Evolutionary conservation across 2,329 filamentous ascomycete species (phyloP).

Genomic region (Akanthomyces lecanii): DNA sequence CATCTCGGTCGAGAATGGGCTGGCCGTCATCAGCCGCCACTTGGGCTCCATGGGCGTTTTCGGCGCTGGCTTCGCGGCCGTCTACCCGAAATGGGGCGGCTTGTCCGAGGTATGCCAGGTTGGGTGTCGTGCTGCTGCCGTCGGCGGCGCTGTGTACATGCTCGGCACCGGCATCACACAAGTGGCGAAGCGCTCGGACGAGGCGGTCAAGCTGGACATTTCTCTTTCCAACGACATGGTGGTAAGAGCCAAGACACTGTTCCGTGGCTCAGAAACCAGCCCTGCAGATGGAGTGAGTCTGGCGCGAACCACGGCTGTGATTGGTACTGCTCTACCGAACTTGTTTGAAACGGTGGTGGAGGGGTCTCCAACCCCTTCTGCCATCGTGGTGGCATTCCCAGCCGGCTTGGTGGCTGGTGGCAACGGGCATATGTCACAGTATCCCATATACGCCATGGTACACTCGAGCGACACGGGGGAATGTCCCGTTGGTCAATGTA

Average conservation of each 20-base stretch:
- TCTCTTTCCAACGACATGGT: conserved; percentile 53
- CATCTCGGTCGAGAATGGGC: conserved; percentile 59
- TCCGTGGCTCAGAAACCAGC: conserved; percentile 40
- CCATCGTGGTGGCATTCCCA: conserved; percentile 66
- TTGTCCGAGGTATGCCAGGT: conserved; percentile 86
- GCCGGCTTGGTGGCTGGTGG: conserved; percentile 40
- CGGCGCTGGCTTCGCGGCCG: conserved; percentile 81
- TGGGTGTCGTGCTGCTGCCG: conserved; percentile 82
- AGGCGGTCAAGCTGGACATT: conserved; percentile 36
- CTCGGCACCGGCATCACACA: conserved; percentile 64
- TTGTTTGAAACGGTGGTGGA: conserved; percentile 72
- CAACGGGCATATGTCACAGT: conserved; percentile 32
- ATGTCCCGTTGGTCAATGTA: conserved; percentile 84
- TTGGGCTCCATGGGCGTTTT: conserved; percentile 83
- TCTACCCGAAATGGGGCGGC: conserved; percentile 91
- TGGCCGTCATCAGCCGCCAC: conserved; percentile 73
- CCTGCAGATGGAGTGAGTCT: conserved; percentile 33
- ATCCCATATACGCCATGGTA: conserved; percentile 57
- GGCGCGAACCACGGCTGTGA: conserved; percentile 62
- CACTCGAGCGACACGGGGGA: conserved; percentile 92
- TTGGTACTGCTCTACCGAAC: conserved; percentile 59
- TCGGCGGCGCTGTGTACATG: conserved; percentile 88
- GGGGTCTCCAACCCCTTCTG: conserved; percentile 70
- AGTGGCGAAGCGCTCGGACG: conserved; percentile 21
- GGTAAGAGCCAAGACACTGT: conserved; percentile 51